Conservation (phyloP, 352 stramenopile genomes). For the Aphanomyces invadans region DNA sequence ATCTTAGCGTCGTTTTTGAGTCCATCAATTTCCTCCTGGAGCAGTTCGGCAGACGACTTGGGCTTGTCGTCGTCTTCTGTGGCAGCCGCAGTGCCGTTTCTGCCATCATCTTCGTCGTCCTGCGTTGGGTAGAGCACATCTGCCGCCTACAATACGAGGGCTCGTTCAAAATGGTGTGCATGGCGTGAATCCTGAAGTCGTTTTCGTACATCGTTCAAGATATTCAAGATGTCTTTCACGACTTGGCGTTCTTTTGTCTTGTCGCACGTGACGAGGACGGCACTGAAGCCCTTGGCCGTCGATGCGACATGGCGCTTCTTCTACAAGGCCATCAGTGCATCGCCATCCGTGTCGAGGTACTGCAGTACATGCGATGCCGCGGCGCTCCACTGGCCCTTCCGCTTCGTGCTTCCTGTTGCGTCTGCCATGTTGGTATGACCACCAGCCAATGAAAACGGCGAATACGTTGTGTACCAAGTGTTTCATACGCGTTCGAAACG, state of each 20-base stretch:
- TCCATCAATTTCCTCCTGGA: constrained; percentile 58
- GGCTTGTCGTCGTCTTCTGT: constrained; percentile 23
- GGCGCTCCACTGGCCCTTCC: constrained; percentile 15
- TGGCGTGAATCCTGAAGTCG: background rate
- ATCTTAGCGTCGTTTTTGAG: constrained; percentile 50
- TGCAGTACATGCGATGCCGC: constrained; percentile 3
- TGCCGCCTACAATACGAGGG: constrained; percentile 19
- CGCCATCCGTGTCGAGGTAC: background rate
- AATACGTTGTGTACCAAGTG: background rate
- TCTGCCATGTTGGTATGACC: background rate
- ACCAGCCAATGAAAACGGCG: background rate
- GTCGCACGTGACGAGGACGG: constrained; percentile 66
- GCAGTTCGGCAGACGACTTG: constrained; percentile 52
- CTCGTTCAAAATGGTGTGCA: background rate
- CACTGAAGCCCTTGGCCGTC: constrained; percentile 50
- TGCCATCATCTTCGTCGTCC: constrained; percentile 25
- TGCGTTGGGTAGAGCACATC: constrained; percentile 46
- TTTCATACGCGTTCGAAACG: constrained; percentile 2
- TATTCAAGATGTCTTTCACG: constrained; percentile 59
- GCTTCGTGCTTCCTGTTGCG: constrained; percentile 3
- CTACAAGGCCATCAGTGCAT: constrained; percentile 15
- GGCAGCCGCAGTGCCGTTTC: background rate
- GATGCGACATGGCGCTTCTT: constrained; percentile 63
- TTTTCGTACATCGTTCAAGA: constrained; percentile 47
- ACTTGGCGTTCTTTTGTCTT: constrained; percentile 68